Base-by-base conservation (phyloP, 2,329 filamentous ascomycete species). In the Triangularia setosa region DNA sequence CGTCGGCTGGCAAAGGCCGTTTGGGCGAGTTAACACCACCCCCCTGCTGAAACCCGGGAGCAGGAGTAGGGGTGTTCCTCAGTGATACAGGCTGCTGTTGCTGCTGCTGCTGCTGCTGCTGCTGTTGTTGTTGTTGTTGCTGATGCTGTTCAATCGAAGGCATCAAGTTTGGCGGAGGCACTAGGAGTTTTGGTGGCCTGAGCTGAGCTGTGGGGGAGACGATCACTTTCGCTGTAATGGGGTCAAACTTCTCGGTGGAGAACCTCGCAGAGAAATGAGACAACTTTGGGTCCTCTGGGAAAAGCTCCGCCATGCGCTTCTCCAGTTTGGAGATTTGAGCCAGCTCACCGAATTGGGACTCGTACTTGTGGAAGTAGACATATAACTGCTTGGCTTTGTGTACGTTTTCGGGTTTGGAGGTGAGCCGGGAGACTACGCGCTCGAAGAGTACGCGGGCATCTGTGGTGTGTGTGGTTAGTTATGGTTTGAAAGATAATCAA, bases 401-500 rank as follows among this genome's bases (percentile, higher is more conserved):
- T 0, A 89, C 79, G 11, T 87, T 86, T 69, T 93, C 91, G 0
- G 91, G 87, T 69, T 93, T 95, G 24, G 90, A 84, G 7, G 90
- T 86, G 53, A 98, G 84, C 67, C 89, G 89, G 73, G 90, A 91
- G 65, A 97, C 91, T 16, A 93, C 93, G 16, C 93, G 97, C 75
- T 98, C 95, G 72, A 99, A 99, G 1, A 97, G 93, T 9, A 95
- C 93, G 69, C 95, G 87, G 33, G 95, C 95, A 83, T 99, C 93
- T 93, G 70, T 33, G 33, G 33, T 57, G 71, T 66, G 30, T 3
- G 14, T 33, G 55, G 63, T 73, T 67, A 73, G 66, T 59, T 52
- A 62, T n/a, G 35, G 4, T 8, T 14, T 14, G 73, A 56, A 75
- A 71, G 14, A 33, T 33, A 5, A n/a, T n/a, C n/a, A n/a, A n/a